Evolutionary conservation across 176 grass and related monocot species (phyloP).

Genomic region (Lolium multiflorum): DNA sequence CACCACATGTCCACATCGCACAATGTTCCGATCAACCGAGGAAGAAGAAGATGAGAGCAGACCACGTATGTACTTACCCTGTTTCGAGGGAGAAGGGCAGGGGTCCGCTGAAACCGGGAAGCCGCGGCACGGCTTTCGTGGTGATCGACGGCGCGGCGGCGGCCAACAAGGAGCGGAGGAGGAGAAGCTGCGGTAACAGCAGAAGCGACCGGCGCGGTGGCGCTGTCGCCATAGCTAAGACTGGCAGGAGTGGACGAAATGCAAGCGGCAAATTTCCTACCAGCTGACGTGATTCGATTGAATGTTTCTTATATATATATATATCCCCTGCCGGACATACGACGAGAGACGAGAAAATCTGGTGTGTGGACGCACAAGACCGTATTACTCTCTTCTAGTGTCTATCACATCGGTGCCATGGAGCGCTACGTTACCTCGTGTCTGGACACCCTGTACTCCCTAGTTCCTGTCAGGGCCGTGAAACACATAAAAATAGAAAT

Average conservation of each 20-base stretch:
- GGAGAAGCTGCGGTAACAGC: background rate
- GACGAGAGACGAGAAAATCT: background rate
- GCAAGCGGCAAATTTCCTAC: background rate
- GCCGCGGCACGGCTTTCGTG: conserved; percentile 12
- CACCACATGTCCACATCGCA: no score
- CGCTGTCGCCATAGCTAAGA: background rate
- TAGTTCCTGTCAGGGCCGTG: no score
- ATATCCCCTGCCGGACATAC: background rate
- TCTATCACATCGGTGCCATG: background rate
- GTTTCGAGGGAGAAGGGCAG: conserved; percentile 40
- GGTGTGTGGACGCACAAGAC: background rate
- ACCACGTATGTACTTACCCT: background rate
- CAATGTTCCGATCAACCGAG: no score
- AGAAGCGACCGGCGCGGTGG: background rate
- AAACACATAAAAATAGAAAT: no score
- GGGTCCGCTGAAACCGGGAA: conserved; percentile 15
- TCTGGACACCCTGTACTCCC: no score
- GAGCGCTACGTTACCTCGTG: background rate
- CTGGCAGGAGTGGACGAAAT: background rate
- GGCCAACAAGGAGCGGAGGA: background rate
- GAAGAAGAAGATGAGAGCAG: no score
- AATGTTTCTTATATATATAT: background rate
- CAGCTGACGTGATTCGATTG: background rate
- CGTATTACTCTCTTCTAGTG: background rate
- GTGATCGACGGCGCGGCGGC: background rate